phyloP scores from a whole-genome alignment of 2,329 filamentous ascomycete genomes.

The Blumeria hordei region DNA sequence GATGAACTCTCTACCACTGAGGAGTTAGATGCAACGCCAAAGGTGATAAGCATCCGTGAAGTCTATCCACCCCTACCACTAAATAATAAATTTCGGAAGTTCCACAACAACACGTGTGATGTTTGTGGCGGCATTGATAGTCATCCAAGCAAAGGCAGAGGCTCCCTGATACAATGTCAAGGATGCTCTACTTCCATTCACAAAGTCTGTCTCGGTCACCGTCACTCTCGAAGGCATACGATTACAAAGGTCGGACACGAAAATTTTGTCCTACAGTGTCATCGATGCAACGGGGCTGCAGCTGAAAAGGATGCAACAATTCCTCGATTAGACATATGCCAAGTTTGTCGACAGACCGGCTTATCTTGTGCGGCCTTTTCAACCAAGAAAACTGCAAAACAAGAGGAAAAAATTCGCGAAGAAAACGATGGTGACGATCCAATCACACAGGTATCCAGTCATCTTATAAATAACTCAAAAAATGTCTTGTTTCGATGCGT shows the following conservation, averaged over 20 bases:
- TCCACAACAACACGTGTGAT: constrained; percentile 49
- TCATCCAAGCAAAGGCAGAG: constrained; percentile 29
- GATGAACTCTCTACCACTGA: constrained; percentile 20
- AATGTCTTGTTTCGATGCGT: constrained; percentile 68
- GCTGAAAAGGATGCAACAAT: constrained; percentile 42
- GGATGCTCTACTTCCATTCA: constrained; percentile 74
- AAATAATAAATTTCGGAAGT: constrained; percentile 40
- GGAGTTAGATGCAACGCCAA: constrained; percentile 19
- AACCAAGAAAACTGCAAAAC: constrained; percentile 41
- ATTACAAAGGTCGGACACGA: constrained; percentile 63
- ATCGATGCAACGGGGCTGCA: constrained; percentile 49
- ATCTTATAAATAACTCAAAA: constrained; percentile 47
- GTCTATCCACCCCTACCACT: constrained; percentile 38
- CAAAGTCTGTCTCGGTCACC: constrained; percentile 53
- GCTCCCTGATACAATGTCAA: constrained; percentile 59
- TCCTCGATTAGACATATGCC: constrained; percentile 49
- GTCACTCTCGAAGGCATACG: constrained; percentile 56
- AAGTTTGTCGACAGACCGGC: constrained; percentile 41
- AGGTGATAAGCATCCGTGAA: constrained; percentile 45
- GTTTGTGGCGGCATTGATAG: constrained; percentile 36
- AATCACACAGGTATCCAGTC: constrained; percentile 33
- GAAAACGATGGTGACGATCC: constrained; percentile 64
- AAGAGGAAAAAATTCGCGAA: constrained; percentile 64
- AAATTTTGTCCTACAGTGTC: constrained; percentile 73
- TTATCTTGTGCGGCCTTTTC: constrained; percentile 53